These are phyloP conservation scores for Phialophora macrospora DNA, from an alignment of 2,329 filamentous ascomycete genomes.

Conservation along the genomic window DNA sequence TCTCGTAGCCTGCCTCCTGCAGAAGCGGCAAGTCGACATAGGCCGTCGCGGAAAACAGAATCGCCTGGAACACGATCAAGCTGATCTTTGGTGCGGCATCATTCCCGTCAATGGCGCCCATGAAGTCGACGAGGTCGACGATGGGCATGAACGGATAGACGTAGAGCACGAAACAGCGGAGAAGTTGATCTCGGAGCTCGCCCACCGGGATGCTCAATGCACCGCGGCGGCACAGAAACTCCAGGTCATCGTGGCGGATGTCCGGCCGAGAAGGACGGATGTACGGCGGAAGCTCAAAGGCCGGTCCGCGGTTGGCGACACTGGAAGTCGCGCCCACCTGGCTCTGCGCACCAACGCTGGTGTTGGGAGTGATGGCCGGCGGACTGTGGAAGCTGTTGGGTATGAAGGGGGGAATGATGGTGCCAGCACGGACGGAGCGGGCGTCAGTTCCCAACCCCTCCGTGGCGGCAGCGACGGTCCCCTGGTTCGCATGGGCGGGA, in stretches of 20 bases:
- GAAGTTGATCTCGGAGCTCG: conserved; percentile 75
- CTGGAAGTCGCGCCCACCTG: neutral
- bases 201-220: conserved; percentile 75
- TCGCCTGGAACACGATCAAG: conserved; percentile 85
- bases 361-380: conserved; percentile 6
- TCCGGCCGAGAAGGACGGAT: conserved; percentile 27
- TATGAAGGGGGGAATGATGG: neutral
- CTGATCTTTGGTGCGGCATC: conserved; percentile 71
- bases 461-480: neutral
- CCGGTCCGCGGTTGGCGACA: neutral
- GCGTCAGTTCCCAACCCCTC: neutral
- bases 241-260: conserved; percentile 26
- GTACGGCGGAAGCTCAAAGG: conserved; percentile 25
- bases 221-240: conserved; percentile 51
- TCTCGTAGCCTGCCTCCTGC: conserved; percentile 28
- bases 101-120: conserved; percentile 61
- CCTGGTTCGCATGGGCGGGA: neutral
- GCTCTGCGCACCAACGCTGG: neutral
- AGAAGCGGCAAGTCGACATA: conserved; percentile 62
- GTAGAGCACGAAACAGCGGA: conserved; percentile 82
- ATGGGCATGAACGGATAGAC: conserved; percentile 94
- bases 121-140: conserved; percentile 56
- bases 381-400: conserved; percentile 8
- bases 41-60: conserved; percentile 90
- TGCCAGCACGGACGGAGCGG: neutral